Evolutionary conservation across 2,329 filamentous ascomycete genomes (phyloP), one percentile per base, ranked within the genome.

Genomic region (Aspergillus awamori): DNA sequence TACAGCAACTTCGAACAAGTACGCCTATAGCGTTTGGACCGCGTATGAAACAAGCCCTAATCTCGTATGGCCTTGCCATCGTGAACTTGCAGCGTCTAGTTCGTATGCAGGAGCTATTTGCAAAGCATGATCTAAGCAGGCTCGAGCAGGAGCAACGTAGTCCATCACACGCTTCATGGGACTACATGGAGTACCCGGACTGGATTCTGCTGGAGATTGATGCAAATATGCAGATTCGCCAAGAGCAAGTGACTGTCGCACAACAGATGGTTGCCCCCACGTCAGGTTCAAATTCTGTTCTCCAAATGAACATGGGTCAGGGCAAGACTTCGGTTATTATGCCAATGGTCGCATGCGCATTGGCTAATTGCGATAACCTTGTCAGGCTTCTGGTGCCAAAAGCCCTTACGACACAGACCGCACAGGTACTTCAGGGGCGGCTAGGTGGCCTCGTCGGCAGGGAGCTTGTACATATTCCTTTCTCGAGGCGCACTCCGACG

Each of bases 301-400:
- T 89, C 1, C 87, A 90, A 63, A 82, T 90, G 73, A 86, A 89
- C 62, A 90, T 90, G 87, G 87, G 87, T 0, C 81, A 87, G 75
- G 89, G 89, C 0, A 91, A 91, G 67, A 87, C 87, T 0, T 89
- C 88, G 0, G 85, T 90, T 1, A 91, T 93, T 49, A 82, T 89
- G 0, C 88, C 88, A 0, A 87, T 90, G 60, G 83, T 89, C 0
- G 84, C 85, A 0, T 76, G 82, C 0, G 73, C 78, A 0, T 70
- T 89, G 0, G 84, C 85, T 0, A 77, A 90, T 51, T 76, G 78
- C 0, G 67, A 72, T 0, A 79, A 72, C 4, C 74, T 90, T 0
- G 79, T 81, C 0, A 76, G 88, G 1, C 80, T 90, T 0, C 72
- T 91, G 1, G 86, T 89, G 0, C 81, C 83, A 0, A 89, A 87